Conservation (phyloP, 805 yeast genomes). For the Barnettozyma californica region DNA sequence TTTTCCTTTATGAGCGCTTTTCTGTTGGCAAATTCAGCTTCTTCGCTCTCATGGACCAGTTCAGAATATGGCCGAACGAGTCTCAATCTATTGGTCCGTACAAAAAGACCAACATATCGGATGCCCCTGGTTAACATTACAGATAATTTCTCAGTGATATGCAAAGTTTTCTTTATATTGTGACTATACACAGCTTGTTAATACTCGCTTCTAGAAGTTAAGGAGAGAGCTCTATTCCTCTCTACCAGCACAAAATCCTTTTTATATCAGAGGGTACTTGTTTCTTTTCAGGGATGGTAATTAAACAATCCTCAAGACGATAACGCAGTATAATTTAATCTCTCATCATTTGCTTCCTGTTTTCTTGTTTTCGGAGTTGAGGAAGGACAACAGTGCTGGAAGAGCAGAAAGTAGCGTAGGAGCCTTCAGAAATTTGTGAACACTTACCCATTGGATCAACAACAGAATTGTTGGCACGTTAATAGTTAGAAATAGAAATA, state of each 20-base stretch:
- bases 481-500: background rate
- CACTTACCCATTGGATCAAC: conserved; percentile 2
- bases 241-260: background rate
- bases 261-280: conserved; percentile 3
- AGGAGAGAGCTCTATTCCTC: background rate
- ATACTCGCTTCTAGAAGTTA: background rate
- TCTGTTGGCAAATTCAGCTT: conserved; percentile 22
- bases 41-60: conserved; percentile 16
- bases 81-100: background rate
- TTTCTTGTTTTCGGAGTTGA: background rate
- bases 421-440: background rate
- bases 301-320: conserved; percentile 31
- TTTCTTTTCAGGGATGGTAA: conserved; percentile 28
- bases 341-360: conserved; percentile 17
- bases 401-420: background rate
- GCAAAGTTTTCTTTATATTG: background rate
- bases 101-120: background rate
- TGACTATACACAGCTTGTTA: conserved; percentile 1
- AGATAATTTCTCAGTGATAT: background rate
- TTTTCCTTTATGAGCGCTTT: conserved; percentile 13
- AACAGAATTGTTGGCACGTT: background rate
- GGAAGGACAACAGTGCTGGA: background rate
- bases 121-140: conserved; percentile 1
- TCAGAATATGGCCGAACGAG: conserved; percentile 4
- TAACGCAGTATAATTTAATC: conserved; percentile 27